Conservation (phyloP, 768 basidiomycete species). For the Boletales sp. region DNA sequence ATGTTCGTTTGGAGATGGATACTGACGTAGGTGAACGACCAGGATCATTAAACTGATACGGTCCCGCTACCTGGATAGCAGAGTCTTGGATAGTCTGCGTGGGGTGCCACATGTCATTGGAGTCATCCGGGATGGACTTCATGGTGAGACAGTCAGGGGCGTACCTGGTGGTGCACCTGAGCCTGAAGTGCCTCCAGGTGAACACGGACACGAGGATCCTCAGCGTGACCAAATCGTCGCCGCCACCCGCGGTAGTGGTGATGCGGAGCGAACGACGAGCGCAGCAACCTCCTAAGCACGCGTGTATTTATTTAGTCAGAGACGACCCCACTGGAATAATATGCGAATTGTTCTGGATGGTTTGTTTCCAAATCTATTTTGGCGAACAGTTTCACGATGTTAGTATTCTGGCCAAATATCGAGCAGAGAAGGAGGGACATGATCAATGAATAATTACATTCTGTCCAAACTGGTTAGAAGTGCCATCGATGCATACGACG, state of each 20-base stretch:
- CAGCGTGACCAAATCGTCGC: background rate
- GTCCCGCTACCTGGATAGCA: background rate
- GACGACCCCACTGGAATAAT: conserved; percentile 37
- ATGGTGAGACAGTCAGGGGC: background rate
- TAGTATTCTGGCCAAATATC: conserved; percentile 30
- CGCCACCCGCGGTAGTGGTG: background rate
- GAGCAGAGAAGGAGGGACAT: background rate
- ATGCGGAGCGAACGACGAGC: background rate
- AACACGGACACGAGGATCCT: background rate
- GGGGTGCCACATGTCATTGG: background rate
- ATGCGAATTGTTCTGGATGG: conserved; percentile 26
- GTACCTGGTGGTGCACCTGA: background rate
- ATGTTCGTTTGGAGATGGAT: background rate
- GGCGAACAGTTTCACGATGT: conserved; percentile 36
- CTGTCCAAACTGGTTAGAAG: conserved; percentile 21
- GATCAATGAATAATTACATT: conserved; percentile 7
- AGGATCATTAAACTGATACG: background rate
- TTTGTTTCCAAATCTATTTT: conserved; percentile 21
- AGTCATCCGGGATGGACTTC: background rate
- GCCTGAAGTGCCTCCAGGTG: background rate
- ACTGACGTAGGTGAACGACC: background rate
- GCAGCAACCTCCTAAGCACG: background rate
- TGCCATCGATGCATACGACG: conserved; percentile 23
- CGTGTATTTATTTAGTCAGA: too few relatives aligned
- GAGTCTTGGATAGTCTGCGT: background rate